These are phyloP conservation scores for Alternaria sp. DNA, from an alignment of 2,329 filamentous ascomycete genomes.

Conservation along the genomic window DNA sequence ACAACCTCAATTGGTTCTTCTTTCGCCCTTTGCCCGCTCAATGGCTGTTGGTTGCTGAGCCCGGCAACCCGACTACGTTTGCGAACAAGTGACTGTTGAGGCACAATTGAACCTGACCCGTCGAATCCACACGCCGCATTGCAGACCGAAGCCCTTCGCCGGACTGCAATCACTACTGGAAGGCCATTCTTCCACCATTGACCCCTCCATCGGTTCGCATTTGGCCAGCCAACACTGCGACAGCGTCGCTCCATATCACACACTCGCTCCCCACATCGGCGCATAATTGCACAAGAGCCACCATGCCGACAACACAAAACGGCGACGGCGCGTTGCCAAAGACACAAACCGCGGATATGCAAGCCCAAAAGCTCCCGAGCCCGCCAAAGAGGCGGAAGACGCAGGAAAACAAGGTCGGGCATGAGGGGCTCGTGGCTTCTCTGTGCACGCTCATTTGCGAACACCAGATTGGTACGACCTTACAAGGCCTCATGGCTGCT, in stretches of 20 bases:
- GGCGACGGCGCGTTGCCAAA: constrained; percentile 20
- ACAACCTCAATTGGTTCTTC: constrained; percentile 23
- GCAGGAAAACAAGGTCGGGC: constrained; percentile 63
- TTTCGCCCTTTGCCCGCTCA: constrained; percentile 23
- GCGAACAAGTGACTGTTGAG: constrained; percentile 17
- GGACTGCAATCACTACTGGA: constrained; percentile 1
- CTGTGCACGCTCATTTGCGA: constrained; percentile 75
- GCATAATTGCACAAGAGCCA: constrained; percentile 23
- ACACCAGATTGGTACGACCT: constrained; percentile 77
- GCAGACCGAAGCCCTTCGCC: not conserved
- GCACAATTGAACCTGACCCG: not conserved
- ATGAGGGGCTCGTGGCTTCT: constrained; percentile 67
- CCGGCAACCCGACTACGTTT: constrained; percentile 24
- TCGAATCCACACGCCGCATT: constrained; percentile 5
- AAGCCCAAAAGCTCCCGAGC: constrained; percentile 21
- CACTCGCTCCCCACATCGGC: not conserved
- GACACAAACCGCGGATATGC: constrained; percentile 20
- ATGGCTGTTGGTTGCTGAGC: constrained; percentile 36
- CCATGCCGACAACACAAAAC: constrained; percentile 26
- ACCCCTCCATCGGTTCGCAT: not conserved
- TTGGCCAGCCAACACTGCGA: constrained; percentile 5
- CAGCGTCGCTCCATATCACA: constrained; percentile 12
- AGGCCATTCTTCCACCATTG: not conserved
- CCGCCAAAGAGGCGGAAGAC: constrained; percentile 31
- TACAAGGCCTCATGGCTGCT: not conserved